Evolutionary conservation across 495 filamentous ascomycete genomes (phyloP), one percentile per base, ranked within the genome.

Genomic region (Lasiosphaeriaceae sp.): DNA sequence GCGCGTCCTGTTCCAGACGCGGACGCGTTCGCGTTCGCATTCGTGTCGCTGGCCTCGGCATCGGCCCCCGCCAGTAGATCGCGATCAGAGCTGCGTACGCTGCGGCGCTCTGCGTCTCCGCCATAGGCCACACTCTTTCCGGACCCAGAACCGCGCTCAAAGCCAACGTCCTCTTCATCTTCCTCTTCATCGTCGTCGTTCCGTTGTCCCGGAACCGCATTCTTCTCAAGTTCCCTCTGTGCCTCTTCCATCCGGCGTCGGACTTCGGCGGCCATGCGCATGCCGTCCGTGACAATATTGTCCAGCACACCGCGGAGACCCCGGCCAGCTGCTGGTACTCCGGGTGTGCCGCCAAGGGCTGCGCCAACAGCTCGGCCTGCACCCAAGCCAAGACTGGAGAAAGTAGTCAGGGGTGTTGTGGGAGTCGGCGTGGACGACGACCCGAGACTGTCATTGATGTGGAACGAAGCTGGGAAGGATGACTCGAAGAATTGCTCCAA

Each of bases 401-500:
- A 93, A 11, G 89, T 94, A 3, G 88, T 92, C 24, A 94, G 82
- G 1, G 39, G 39, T n/a, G 39, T 16, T 43, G 39, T 17, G 39
- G 39, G 39, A 43, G n/a, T 17, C 46, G 86, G 87, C 1, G 85
- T 82, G 5, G 75, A 74, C 11, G 75, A 70, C 37, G 74, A 72
- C 26, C 69, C 63, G 3, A 61, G 59, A 16, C 79, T 77, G 53
- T 82, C 75, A 24, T 74, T 64, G 52, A 82, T 72, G 55, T 81
- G 80, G 66, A 83, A 76, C 3, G 88, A 90, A 22, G 86, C 78
- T 0, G 86, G 86, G 58, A 88, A 84, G 14, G 84, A 80, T 26
- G 83, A 86, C 71, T 98, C 94, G 69, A 98, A 98, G 72, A 98
- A 98, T 62, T 90, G 86, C 65, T 98, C 93, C 12, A 98, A 84